Conservation (phyloP, 83 land plant species). For the Thuja plicata region DNA sequence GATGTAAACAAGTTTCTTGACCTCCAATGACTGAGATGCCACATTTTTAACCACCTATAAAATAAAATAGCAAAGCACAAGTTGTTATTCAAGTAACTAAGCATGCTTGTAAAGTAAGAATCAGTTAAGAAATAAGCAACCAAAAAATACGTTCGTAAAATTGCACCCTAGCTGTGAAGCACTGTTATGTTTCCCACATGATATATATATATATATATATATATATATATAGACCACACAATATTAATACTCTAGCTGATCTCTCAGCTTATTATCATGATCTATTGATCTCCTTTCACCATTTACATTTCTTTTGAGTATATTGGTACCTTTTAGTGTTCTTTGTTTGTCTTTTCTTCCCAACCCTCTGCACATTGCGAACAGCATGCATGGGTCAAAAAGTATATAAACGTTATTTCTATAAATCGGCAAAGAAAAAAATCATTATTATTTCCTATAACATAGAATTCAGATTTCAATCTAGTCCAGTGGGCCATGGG, state of each 20-base stretch:
- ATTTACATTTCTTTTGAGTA: not conserved
- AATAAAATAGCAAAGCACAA: conserved; percentile 8
- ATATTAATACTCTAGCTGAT: not conserved
- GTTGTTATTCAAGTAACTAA: not conserved
- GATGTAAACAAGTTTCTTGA: conserved; percentile 95
- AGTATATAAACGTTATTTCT: not conserved
- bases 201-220: not conserved
- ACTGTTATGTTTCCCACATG: not conserved
- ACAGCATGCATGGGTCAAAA: not conserved
- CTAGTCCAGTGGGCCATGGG: not conserved
- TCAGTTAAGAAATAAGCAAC: not conserved
- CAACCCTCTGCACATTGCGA: not conserved
- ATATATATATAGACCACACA: no score
- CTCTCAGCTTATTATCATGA: not conserved
- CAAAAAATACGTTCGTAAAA: not conserved
- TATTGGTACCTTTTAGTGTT: not conserved
- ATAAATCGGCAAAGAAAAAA: not conserved
- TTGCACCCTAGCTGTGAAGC: not conserved
- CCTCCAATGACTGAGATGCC: conserved; percentile 87
- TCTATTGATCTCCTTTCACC: not conserved
- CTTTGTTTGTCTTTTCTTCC: not conserved
- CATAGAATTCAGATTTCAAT: not conserved
- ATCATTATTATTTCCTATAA: not conserved
- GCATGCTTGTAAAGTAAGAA: not conserved
- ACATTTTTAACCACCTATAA: conserved; percentile 94